Percentiles rank a stretch among this genome's conserved stretches.
Evolutionary conservation across 2,329 filamentous ascomycete genomes (phyloP).

Genomic region (Paraphaeosphaeria sporulosa): DNA sequence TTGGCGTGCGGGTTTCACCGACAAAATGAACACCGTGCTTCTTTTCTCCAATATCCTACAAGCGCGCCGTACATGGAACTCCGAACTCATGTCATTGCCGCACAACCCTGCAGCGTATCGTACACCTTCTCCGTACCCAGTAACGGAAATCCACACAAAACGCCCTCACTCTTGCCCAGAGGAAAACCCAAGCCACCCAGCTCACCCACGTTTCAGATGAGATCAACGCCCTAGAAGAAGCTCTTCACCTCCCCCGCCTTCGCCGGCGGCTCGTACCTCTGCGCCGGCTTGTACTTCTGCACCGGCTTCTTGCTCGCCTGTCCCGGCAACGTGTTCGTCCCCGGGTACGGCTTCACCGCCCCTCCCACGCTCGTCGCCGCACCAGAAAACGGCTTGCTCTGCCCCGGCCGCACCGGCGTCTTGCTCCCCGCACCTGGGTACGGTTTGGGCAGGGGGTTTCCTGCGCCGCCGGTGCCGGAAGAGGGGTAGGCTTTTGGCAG

Average conservation of each 20-base stretch:
- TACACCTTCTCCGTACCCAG: too few species aligned
- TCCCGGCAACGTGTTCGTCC: conserved; percentile 40
- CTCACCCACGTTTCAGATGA: too few species aligned
- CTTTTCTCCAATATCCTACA: too few species aligned
- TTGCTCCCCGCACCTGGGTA: conserved; percentile 30
- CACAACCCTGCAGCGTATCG: too few species aligned
- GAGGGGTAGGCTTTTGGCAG: conserved; percentile 15
- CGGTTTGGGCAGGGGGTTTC: conserved; percentile 16
- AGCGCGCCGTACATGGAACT: too few species aligned
- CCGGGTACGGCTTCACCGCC: conserved; percentile 34
- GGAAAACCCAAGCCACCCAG: too few species aligned
- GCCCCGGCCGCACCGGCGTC: conserved; percentile 35
- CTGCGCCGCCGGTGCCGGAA: conserved; percentile 3
- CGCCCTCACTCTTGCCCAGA: too few species aligned
- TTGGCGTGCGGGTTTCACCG: too few species aligned
- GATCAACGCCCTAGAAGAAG: conserved; percentile 34
- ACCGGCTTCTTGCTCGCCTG: conserved; percentile 37
- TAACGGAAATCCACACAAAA: too few species aligned
- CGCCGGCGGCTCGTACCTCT: conserved; percentile 33
- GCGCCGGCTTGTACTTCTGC: conserved; percentile 35
- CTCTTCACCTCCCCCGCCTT: conserved; percentile 39
- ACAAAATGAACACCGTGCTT: too few species aligned
- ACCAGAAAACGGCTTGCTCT: conserved; percentile 36
- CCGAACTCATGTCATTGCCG: too few species aligned
- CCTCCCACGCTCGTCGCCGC: conserved; percentile 20